phyloP scores from a whole-genome alignment of 2,329 filamentous ascomycete genomes.

The Magnaporthiopsis incrustans region DNA sequence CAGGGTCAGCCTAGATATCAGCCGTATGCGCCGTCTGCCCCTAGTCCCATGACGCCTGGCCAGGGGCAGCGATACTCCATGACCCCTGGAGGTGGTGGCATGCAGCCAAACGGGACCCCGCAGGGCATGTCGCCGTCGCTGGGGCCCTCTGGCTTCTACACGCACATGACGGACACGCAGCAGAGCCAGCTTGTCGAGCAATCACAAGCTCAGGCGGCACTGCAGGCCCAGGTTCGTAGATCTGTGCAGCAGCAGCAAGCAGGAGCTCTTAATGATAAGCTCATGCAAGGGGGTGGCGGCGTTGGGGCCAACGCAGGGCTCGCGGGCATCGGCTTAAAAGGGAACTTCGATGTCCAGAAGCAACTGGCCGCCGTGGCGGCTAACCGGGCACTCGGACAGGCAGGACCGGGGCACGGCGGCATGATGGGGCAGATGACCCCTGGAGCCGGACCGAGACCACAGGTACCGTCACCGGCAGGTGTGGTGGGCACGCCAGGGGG shows the following conservation, averaged over 20 bases:
- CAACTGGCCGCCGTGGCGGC: constrained; percentile 26
- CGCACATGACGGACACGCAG: constrained; percentile 9
- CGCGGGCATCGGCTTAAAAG: constrained; percentile 28
- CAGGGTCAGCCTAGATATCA: constrained; percentile 1
- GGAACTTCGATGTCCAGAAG: constrained; percentile 25
- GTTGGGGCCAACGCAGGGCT: constrained; percentile 24
- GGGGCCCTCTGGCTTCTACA: constrained; percentile 6
- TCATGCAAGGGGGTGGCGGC: constrained; percentile 33
- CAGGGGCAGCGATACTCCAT: constrained; percentile 3
- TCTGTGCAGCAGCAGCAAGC: constrained; percentile 21
- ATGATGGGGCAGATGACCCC: constrained; percentile 6
- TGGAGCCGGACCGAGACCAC: neutral
- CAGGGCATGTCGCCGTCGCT: constrained; percentile 1
- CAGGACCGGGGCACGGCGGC: neutral
- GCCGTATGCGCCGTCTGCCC: constrained; percentile 2
- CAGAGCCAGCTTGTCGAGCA: constrained; percentile 23
- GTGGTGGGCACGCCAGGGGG: constrained; percentile 1
- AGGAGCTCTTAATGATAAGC: constrained; percentile 31
- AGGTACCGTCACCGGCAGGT: constrained; percentile 5
- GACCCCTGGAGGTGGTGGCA: neutral
- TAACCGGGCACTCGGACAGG: constrained; percentile 13
- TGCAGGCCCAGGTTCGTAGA: constrained; percentile 1
- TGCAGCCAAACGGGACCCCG: constrained; percentile 3
- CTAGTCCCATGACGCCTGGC: neutral
- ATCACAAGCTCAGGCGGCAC: neutral